phyloP scores from a whole-genome alignment of 345 rosid genomes.

The Eucalyptus globulus region DNA sequence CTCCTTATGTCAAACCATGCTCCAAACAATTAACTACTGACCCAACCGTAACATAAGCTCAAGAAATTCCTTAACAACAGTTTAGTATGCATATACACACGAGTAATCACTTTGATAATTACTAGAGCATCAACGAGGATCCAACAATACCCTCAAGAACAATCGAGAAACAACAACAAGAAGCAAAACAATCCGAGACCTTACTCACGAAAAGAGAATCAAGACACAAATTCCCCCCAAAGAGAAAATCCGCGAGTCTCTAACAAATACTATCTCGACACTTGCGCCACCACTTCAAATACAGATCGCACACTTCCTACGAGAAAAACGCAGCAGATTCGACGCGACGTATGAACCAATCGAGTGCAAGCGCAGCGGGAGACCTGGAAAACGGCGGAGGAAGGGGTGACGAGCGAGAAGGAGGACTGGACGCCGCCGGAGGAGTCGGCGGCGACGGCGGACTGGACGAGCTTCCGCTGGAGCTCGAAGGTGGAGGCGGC shows the following conservation, averaged over 20 bases:
- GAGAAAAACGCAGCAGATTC: neutral
- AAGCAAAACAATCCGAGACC: neutral
- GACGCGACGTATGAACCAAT: neutral
- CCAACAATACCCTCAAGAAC: neutral
- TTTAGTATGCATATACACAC: neutral
- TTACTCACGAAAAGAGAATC: neutral
- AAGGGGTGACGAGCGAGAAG: conserved; percentile 58
- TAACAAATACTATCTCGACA: neutral
- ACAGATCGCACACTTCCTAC: neutral
- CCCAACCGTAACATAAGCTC: neutral
- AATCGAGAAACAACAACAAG: neutral
- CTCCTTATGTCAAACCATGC: neutral
- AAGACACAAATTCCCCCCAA: neutral
- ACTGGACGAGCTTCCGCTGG: conserved; percentile 68
- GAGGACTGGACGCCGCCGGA: conserved; percentile 81
- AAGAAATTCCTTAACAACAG: neutral
- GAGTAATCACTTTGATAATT: neutral
- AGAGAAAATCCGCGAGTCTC: neutral
- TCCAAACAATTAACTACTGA: neutral
- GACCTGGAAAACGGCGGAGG: conserved; percentile 83
- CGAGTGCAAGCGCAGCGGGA: neutral
- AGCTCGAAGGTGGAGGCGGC: conserved; percentile 59
- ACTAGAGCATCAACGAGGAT: neutral
- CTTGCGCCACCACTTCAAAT: neutral
- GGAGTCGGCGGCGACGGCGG: conserved; percentile 44